Base-by-base conservation (phyloP, 2,329 filamentous ascomycete species). In the Alternaria triticimaculans region DNA sequence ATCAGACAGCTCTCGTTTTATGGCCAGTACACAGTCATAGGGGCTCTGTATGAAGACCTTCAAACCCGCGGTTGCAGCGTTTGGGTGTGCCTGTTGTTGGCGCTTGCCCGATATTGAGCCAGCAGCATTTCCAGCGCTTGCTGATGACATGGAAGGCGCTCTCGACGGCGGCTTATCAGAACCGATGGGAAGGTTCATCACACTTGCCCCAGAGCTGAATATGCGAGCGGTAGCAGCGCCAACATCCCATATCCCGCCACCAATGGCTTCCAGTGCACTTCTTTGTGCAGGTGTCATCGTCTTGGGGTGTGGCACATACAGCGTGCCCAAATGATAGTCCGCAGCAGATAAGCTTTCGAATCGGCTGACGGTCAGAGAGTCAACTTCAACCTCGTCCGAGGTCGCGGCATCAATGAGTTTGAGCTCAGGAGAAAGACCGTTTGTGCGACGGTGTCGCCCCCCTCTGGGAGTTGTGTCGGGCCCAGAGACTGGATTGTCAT, bases 31-130 rank as follows among this genome's bases (percentile, higher is more conserved):
- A 73, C 94, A 98, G 80, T 99, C 96, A 76, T 96, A 99, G 0
- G 96, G 96, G 72, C 94, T 97, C 74, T 97, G 94, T 44, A 99
- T 93, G 77, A 97, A 97, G 15, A 99, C 92, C 74, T 98, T 92
- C 69, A 90, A 84, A 7, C 90, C 89, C 41, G 86, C 83, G 10
- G 85, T 84, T 6, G 82, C 80, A 18, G 82, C 82, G 68, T 86
- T 82, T 50, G 83, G 85, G 67, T 86, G 84, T 14, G 79, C 75
- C 41, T 72, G 76, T n/a, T 64, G 55, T 50, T 68, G 69, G 41
- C 75, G 66, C 51, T 72, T 77, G 20, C 64, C 68, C 20, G 74
- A 65, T 45, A 61, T 56, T 4, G 71, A 55, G 28, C 68, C 37
- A 11, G 73, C 66, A 41, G 66, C 60, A 50, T 73, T 76, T 4